These are phyloP conservation scores for Westerdykella ornata DNA, from an alignment of 2,329 filamentous ascomycete species.

Conservation along the genomic window DNA sequence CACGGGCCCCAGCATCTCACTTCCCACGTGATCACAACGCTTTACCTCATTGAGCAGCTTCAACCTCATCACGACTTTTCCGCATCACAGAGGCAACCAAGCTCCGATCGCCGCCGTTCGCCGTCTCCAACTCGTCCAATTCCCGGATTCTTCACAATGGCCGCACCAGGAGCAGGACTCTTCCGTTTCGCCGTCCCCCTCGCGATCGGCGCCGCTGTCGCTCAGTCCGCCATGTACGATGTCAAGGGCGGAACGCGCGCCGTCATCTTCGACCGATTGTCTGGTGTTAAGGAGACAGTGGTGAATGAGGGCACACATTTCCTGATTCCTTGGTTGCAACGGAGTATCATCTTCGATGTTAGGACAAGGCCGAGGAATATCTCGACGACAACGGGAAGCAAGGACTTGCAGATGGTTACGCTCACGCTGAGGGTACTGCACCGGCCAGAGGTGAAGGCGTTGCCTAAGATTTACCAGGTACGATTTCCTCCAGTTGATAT, in stretches of 20 bases:
- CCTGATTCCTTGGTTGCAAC: slow-evolving; percentile 90
- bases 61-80: background rate
- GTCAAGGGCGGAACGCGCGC: slow-evolving; percentile 90
- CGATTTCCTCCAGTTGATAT: slow-evolving; percentile 16
- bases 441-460: slow-evolving; percentile 80
- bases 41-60: background rate
- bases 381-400: slow-evolving; percentile 92
- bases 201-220: slow-evolving; percentile 59
- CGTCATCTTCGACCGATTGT: slow-evolving; percentile 93
- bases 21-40: background rate
- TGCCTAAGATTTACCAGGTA: slow-evolving; percentile 99
- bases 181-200: slow-evolving; percentile 61
- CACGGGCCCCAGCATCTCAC: background rate
- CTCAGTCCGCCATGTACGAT: slow-evolving; percentile 85
- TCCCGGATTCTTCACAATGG: slow-evolving; percentile 18
- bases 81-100: background rate
- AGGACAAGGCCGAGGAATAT: slow-evolving; percentile 97
- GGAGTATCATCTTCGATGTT: slow-evolving; percentile 91
- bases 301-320: slow-evolving; percentile 97
- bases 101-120: background rate
- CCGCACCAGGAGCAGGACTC: slow-evolving; percentile 27
- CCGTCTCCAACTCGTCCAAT: background rate
- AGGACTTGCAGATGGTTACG: slow-evolving; percentile 99
- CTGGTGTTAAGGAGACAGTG: slow-evolving; percentile 87
- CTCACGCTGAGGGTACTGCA: slow-evolving; percentile 93